Conservation (phyloP, 140 eudicot species). For the Oenanthe javanica region DNA sequence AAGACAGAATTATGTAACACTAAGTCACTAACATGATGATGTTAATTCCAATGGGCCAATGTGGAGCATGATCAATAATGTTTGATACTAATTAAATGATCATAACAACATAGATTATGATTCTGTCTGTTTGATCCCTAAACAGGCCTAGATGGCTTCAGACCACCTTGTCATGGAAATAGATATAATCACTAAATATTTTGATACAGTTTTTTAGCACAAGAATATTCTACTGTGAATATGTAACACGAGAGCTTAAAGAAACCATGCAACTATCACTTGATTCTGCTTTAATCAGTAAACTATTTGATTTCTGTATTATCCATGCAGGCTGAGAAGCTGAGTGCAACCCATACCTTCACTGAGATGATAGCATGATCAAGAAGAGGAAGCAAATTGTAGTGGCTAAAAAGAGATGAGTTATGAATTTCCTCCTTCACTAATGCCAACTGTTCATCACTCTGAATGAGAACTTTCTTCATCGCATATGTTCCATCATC, state of each 20-base stretch:
- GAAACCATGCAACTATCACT: background rate
- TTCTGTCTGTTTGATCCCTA: background rate
- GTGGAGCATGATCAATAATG: background rate
- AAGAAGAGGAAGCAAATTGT: slow-evolving; percentile 78
- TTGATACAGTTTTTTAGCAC: background rate
- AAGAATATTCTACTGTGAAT: background rate
- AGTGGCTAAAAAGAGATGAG: slow-evolving; percentile 68
- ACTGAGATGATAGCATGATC: slow-evolving; percentile 91
- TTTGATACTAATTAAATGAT: background rate
- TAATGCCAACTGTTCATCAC: slow-evolving; percentile 69
- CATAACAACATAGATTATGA: background rate
- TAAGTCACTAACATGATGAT: background rate
- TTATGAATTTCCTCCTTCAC: slow-evolving; percentile 90
- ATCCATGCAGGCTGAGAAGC: background rate
- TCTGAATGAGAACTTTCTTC: slow-evolving; percentile 92
- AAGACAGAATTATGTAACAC: background rate
- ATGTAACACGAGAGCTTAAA: background rate
- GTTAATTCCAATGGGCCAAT: background rate
- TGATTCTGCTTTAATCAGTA: background rate
- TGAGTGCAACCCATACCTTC: slow-evolving; percentile 37
- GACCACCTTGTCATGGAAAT: background rate
- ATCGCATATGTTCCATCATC: slow-evolving; percentile 96
- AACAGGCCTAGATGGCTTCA: background rate
- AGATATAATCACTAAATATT: background rate
- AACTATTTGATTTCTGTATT: background rate